A percentile compares a stretch with the other conserved stretches of the same genome.
Evolutionary conservation across 495 filamentous ascomycete genomes (phyloP).

Genomic region (Aspergillus kassunensis): DNA sequence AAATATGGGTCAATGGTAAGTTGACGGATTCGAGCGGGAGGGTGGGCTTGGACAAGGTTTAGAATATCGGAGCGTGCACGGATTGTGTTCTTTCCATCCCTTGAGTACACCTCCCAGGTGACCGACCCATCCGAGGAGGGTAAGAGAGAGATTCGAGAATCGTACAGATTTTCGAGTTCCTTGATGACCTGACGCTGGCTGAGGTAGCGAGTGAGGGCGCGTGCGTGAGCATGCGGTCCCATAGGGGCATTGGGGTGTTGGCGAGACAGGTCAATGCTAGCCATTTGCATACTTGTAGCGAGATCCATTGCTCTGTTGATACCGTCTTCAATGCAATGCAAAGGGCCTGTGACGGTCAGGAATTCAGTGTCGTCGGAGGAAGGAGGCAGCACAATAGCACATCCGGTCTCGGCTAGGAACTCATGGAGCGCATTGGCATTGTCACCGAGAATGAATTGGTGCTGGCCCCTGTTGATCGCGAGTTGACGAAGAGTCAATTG

Average conservation of each 20-base stretch:
- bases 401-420: conserved; percentile 87
- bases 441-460: conserved; percentile 88
- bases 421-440: conserved; percentile 71
- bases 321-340: conserved; percentile 64
- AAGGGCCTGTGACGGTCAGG: conserved; percentile 77
- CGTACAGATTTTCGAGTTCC: conserved; percentile 69
- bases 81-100: conserved; percentile 77
- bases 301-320: conserved; percentile 77
- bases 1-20: conserved; percentile 81
- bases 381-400: conserved; percentile 75
- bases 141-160: conserved; percentile 77
- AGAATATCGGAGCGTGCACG: conserved; percentile 78
- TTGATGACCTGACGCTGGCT: conserved; percentile 70
- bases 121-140: conserved; percentile 56
- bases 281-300: conserved; percentile 74
- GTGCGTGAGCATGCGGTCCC: conserved; percentile 71
- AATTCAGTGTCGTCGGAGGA: conserved; percentile 68
- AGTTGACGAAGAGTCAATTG: conserved; percentile 68
- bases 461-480: conserved; percentile 70
- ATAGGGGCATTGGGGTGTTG: conserved; percentile 69
- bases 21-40: conserved; percentile 67
- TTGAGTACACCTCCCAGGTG: conserved; percentile 80
- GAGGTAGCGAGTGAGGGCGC: conserved; percentile 79
- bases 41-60: conserved; percentile 72
- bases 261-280: conserved; percentile 70